These are phyloP conservation scores for Botryosphaeria agaves DNA, from an alignment of 2,329 filamentous ascomycete species.

Conservation along the genomic window DNA sequence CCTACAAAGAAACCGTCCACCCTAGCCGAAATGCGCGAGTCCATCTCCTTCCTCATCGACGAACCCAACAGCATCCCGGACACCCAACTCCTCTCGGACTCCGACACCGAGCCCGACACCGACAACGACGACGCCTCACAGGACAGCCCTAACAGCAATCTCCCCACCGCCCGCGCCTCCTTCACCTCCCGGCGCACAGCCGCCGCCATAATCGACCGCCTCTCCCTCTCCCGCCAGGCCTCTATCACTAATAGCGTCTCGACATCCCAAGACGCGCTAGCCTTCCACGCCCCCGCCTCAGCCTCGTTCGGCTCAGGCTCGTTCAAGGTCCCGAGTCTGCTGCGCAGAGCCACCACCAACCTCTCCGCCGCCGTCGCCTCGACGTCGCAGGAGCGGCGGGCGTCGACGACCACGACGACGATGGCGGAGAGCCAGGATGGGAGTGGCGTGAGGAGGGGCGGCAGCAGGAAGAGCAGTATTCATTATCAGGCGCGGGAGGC, in stretches of 20 bases:
- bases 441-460: constrained; percentile 23
- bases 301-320: constrained; percentile 18
- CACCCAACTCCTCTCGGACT: constrained; percentile 27
- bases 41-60: constrained; percentile 69
- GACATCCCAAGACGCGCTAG: constrained; percentile 28
- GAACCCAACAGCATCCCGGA: constrained; percentile 38
- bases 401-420: constrained; percentile 13
- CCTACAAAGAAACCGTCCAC: constrained; percentile 63
- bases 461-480: constrained; percentile 41
- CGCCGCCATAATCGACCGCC: constrained; percentile 50
- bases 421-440: constrained; percentile 16
- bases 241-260: constrained; percentile 9
- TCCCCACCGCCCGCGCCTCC: no score
- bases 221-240: constrained; percentile 48
- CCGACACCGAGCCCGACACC: constrained; percentile 34
- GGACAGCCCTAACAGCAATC: no score
- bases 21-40: constrained; percentile 66
- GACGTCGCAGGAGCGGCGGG: no score
- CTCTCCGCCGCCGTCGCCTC: constrained; percentile 21
- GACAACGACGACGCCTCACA: constrained; percentile 34
- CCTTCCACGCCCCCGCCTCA: constrained; percentile 34
- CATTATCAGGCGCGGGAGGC: constrained; percentile 42
- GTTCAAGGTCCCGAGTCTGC: constrained; percentile 55
- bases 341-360: constrained; percentile 54
- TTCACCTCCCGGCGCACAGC: constrained; percentile 18